These are phyloP conservation scores for Przewalskia tangutica DNA, from an alignment of 257 asterid genomes.

Conservation along the genomic window DNA sequence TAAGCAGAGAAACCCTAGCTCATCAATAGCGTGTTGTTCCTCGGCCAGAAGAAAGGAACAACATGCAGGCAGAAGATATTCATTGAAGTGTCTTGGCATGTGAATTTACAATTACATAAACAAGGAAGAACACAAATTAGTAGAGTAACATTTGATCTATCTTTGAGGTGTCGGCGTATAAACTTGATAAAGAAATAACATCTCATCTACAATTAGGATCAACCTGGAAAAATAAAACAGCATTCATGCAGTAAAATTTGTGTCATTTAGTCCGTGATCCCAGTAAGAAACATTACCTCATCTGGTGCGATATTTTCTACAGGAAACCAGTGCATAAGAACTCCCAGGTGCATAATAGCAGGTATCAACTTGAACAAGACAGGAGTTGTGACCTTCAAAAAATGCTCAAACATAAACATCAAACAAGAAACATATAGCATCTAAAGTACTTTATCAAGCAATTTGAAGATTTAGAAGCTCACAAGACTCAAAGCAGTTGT, in stretches of 20 bases:
- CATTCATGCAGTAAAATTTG: neutral
- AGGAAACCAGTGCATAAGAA: slow-evolving; percentile 85
- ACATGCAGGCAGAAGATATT: neutral
- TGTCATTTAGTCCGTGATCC: neutral
- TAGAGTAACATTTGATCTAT: neutral
- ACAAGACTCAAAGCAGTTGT: slow-evolving; percentile 96
- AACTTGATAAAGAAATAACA: neutral
- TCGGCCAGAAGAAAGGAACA: neutral
- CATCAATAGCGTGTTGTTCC: neutral
- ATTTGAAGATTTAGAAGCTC: slow-evolving; percentile 20
- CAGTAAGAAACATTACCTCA: slow-evolving; percentile 37
- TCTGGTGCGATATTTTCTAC: slow-evolving; percentile 36
- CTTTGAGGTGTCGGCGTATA: neutral
- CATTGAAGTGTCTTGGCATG: neutral
- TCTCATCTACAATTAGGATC: neutral
- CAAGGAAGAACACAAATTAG: neutral
- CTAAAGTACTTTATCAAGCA: neutral
- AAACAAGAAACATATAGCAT: neutral
- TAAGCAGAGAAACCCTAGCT: neutral
- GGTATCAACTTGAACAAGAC: slow-evolving; percentile 79
- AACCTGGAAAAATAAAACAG: neutral
- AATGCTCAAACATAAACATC: neutral
- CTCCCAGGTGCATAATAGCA: slow-evolving; percentile 68
- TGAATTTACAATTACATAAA: neutral
- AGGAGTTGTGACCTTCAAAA: slow-evolving; percentile 79